These are phyloP conservation scores for Coemansia sp. DNA, from an alignment of 192 early-diverging fungal species.

Conservation along the genomic window DNA sequence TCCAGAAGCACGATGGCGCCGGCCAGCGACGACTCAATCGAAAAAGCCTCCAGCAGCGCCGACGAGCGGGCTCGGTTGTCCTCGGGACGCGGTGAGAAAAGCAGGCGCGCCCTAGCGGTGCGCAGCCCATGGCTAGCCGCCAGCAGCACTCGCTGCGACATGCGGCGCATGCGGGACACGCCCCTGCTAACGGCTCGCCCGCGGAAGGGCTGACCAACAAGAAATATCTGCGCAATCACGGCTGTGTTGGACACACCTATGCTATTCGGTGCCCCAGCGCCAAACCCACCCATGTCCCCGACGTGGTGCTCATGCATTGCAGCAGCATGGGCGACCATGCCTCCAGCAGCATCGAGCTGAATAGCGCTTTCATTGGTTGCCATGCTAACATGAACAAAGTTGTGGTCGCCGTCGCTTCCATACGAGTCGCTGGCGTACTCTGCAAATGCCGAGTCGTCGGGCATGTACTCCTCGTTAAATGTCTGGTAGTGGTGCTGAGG, in stretches of 20 bases:
- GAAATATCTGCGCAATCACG: constrained; percentile 36
- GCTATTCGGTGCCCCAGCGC: not conserved
- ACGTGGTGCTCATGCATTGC: constrained; percentile 6
- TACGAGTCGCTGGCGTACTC: constrained; percentile 20
- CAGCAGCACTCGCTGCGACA: constrained; percentile 21
- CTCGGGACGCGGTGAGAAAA: not conserved
- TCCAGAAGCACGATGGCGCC: constrained; percentile 28
- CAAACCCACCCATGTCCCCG: not conserved
- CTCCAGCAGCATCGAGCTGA: constrained; percentile 7
- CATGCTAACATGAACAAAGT: not conserved
- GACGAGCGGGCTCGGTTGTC: constrained; percentile 6
- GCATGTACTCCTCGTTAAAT: constrained; percentile 11
- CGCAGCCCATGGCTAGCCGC: constrained; percentile 12
- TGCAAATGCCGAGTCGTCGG: constrained; percentile 10
- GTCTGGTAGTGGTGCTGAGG: constrained; percentile 9
- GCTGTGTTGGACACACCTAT: constrained; percentile 25
- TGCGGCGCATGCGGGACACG: constrained; percentile 26
- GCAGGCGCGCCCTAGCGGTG: constrained; percentile 3
- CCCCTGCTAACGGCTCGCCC: not conserved
- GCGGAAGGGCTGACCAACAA: constrained; percentile 34
- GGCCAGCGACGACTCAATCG: constrained; percentile 34
- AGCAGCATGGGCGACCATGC: constrained; percentile 7
- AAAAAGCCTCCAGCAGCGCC: constrained; percentile 17
- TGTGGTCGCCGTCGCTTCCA: constrained; percentile 10
- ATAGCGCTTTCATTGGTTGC: constrained; percentile 1